A percentile compares a stretch with the other conserved stretches of the same genome.
phyloP scores from a whole-genome alignment of 495 filamentous ascomycete species.

The Jackrogersella multiformis region DNA sequence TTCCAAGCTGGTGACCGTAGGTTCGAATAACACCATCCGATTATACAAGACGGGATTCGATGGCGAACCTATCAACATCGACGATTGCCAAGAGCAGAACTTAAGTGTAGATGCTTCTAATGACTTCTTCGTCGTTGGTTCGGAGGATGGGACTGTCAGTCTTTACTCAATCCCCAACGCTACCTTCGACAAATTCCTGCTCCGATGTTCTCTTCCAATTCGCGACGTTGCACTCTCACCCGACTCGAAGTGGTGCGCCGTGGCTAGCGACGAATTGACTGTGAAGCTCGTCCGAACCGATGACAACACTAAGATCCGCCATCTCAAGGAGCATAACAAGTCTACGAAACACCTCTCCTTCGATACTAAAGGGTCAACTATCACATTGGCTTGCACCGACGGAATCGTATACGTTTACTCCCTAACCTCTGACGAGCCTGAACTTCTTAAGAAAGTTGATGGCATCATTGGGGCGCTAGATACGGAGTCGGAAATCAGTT shows the following conservation, averaged over 20 bases:
- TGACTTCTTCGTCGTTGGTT: constrained; percentile 84
- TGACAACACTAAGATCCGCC: constrained; percentile 76
- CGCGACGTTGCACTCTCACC: constrained; percentile 85
- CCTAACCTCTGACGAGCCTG: constrained; percentile 78
- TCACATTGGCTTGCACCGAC: constrained; percentile 86
- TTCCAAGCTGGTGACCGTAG: constrained; percentile 77
- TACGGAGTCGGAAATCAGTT: constrained; percentile 77
- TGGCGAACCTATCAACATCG: constrained; percentile 89
- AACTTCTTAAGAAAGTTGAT: constrained; percentile 82
- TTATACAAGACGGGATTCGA: constrained; percentile 90
- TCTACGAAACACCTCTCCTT: constrained; percentile 91
- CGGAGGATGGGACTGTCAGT: constrained; percentile 93
- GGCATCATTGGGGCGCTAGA: constrained; percentile 84
- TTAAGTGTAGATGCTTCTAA: constrained; percentile 79
- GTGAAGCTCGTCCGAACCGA: constrained; percentile 86
- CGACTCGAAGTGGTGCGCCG: constrained; percentile 87
- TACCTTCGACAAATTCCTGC: constrained; percentile 77
- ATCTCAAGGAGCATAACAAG: constrained; percentile 81
- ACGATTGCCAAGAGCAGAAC: constrained; percentile 85
- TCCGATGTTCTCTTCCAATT: constrained; percentile 82
- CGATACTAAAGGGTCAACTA: constrained; percentile 78
- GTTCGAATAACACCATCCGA: constrained; percentile 88
- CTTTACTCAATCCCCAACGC: constrained; percentile 83
- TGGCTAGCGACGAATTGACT: constrained; percentile 94
- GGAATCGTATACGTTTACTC: constrained; percentile 91